These are phyloP conservation scores for Carnegiea gigantea DNA, from an alignment of 179 eudicot genomes.

Conservation along the genomic window DNA sequence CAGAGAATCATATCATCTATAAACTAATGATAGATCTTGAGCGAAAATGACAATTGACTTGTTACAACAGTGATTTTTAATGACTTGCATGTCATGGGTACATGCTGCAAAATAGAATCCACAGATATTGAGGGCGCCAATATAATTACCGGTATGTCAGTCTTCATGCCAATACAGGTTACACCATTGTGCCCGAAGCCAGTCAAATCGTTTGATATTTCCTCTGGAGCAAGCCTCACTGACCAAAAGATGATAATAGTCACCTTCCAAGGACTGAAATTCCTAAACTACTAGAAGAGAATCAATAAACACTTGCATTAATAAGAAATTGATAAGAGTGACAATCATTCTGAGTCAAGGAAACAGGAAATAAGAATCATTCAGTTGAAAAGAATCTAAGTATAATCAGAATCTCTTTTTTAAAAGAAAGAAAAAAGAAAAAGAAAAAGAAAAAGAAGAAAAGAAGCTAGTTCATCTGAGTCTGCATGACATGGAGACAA, in stretches of 20 bases:
- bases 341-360: background rate
- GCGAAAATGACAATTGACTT: background rate
- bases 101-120: background rate
- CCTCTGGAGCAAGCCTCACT: conserved; percentile 99
- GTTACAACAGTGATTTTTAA: background rate
- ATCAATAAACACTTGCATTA: background rate
- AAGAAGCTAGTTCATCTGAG: too few relatives aligned
- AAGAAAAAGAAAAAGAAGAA: too few relatives aligned
- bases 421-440: too few relatives aligned
- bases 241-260: conserved; percentile 17
- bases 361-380: background rate
- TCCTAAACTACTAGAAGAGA: conserved; percentile 6
- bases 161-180: conserved; percentile 97
- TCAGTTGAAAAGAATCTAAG: background rate
- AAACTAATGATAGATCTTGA: conserved; percentile 1
- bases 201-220: conserved; percentile 68
- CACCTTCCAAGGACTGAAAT: conserved; percentile 4
- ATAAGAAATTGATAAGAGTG: background rate
- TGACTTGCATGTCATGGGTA: conserved; percentile 15
- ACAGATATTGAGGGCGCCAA: background rate
- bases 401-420: too few relatives aligned
- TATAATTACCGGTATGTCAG: conserved; percentile 79
- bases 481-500: too few relatives aligned
- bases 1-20: background rate
- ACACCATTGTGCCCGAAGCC: conserved; percentile 91